Conservation (phyloP, 2,329 filamentous ascomycete genomes). For the Sclerotinia borealis region DNA sequence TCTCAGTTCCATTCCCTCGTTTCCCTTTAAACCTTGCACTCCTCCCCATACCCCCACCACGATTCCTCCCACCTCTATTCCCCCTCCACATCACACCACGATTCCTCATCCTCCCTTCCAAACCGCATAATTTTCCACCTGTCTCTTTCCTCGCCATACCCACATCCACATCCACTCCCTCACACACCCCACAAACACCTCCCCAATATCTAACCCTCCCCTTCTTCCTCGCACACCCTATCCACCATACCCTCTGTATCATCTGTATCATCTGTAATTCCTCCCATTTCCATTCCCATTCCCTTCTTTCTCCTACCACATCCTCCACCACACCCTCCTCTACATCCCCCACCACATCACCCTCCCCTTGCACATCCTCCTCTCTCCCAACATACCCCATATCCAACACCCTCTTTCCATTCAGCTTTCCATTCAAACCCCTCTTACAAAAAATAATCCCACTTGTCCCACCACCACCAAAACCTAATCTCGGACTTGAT, state of each 20-base stretch:
- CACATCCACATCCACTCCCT: no score
- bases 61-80: background rate
- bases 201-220: background rate
- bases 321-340: no score
- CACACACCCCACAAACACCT: background rate
- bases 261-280: background rate
- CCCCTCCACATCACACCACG: no score
- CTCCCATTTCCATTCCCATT: no score
- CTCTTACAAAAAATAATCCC: background rate
- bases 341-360: no score
- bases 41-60: no score
- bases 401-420: background rate
- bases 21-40: no score
- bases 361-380: no score
- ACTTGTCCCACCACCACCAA: no score
- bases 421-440: background rate
- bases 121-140: background rate
- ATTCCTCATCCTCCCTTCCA: rapidly evolving
- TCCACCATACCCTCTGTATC: no score
- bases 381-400: no score
- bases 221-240: background rate
- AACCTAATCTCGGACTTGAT: background rate
- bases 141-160: background rate
- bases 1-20: no score
- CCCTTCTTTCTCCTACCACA: background rate